Evolutionary conservation across 2,329 filamentous ascomycete species (phyloP), one percentile per base, ranked within the genome.

Genomic region (Purpureocillium takamizusanense): DNA sequence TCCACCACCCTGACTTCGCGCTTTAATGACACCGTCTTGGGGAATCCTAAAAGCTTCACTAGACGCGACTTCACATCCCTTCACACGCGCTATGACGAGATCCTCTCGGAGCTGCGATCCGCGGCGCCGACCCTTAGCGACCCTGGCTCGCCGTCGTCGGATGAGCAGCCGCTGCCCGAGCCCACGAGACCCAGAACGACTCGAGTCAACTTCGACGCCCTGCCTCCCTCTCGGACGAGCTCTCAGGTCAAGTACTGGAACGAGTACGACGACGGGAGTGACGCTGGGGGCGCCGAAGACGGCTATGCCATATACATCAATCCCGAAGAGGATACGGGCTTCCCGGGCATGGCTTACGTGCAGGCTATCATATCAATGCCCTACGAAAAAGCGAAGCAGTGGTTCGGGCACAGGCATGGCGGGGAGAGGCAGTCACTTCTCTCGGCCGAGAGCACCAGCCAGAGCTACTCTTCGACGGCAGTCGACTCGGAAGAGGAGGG

Each of bases 251-350:
- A 67, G 33, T 92, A 90, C 54, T 94, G 86, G 86, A 90, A 86
- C 57, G 86, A 94, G 57, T 92, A 90, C 57, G 86, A 94, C 48
- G 65, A 89, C 54, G 84, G 83, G 8, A 87, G 86, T 54, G 83
- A 88, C 39, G 65, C 61, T 3, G 74, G 70, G 36, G 77, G 72
- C 3, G 62, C 70, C 12, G 70, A 78, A 32, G 72, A 75, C 28
- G 73, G 72, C 23, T 92, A 87, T 56, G 72, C 77, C 33, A 80
- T 92, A 47, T 87, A 86, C 51, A 67, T 90, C 42, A 74, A 89
- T 52, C 84, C 85, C 0, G 72, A 86, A 47, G 74, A 74, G 2
- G 66, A 71, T 9, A 52, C 61, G 14, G 63, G 63, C 27, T 83
- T 85, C 39, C 78, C 81, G 0, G 81, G 83, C 12, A 61, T 86